Evolutionary conservation across 140 eudicot species (phyloP).

Genomic region (Bidens hawaiensis): DNA sequence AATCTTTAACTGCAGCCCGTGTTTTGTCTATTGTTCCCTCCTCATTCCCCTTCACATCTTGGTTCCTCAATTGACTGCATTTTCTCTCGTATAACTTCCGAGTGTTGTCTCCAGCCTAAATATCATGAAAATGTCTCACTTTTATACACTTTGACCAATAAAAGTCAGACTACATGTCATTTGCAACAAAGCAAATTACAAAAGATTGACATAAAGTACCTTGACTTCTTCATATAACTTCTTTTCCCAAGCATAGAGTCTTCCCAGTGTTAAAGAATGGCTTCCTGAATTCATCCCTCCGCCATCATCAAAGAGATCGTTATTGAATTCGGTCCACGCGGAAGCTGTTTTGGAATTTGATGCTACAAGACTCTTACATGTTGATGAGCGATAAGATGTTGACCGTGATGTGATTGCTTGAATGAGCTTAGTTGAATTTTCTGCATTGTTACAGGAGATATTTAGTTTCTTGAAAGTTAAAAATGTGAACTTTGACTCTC

Average conservation of each 20-base stretch:
- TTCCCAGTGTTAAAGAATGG: conserved; percentile 80
- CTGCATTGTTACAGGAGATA: conserved; percentile 38
- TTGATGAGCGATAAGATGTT: conserved; percentile 66
- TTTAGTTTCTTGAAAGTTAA: not conserved
- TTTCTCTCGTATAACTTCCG: conserved; percentile 78
- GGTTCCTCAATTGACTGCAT: conserved; percentile 76
- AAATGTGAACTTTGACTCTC: not conserved
- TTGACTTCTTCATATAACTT: conserved; percentile 91
- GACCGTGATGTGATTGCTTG: conserved; percentile 70
- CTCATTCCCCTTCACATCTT: conserved; percentile 81
- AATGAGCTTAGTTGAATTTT: conserved; percentile 81
- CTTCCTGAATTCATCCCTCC: conserved; percentile 98
- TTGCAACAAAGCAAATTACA: not conserved
- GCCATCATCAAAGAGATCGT: conserved; percentile 83
- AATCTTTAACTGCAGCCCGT: conserved; percentile 81
- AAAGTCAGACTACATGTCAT: conserved; percentile 7
- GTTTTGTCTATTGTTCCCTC: conserved; percentile 78
- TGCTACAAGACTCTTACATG: conserved; percentile 88
- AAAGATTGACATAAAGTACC: conserved; percentile 34
- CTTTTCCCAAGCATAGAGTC: conserved; percentile 98
- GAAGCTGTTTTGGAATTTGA: conserved; percentile 77
- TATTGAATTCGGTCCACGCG: conserved; percentile 81
- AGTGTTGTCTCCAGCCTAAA: conserved; percentile 76
- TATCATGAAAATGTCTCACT: conserved; percentile 5
- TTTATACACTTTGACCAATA: not conserved